A percentile compares a stretch with the other conserved stretches of the same genome.
phyloP scores from a whole-genome alignment of 2,329 filamentous ascomycete species.

The Xylariaceae sp. region DNA sequence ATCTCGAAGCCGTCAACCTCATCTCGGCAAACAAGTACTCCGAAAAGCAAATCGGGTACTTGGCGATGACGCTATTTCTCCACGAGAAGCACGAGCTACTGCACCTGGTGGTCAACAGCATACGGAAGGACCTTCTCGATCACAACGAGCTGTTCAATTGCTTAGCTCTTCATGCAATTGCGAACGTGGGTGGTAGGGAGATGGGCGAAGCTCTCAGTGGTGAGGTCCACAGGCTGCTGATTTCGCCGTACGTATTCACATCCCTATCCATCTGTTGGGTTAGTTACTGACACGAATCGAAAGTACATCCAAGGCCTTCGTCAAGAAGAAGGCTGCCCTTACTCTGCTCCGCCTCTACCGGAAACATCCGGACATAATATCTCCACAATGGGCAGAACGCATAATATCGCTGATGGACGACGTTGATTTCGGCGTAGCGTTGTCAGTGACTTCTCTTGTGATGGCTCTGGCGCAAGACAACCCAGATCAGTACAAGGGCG shows the following conservation, averaged over 20 bases:
- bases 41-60: slow-evolving; percentile 98
- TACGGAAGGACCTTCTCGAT: slow-evolving; percentile 90
- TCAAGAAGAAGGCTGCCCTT: slow-evolving; percentile 97
- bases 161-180: slow-evolving; percentile 91
- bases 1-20: slow-evolving; percentile 95
- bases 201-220: slow-evolving; percentile 91
- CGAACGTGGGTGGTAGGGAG: slow-evolving; percentile 92
- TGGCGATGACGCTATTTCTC: slow-evolving; percentile 93
- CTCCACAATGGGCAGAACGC: slow-evolving; percentile 93
- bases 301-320: slow-evolving; percentile 80
- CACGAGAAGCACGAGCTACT: slow-evolving; percentile 96
- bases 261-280: neutral
- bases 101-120: slow-evolving; percentile 96
- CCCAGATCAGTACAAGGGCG: slow-evolving; percentile 87
- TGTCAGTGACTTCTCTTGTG: slow-evolving; percentile 92
- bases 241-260: slow-evolving; percentile 69
- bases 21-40: slow-evolving; percentile 97
- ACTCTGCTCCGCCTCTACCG: slow-evolving; percentile 90
- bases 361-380: slow-evolving; percentile 89
- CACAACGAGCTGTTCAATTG: slow-evolving; percentile 98
- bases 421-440: slow-evolving; percentile 82
- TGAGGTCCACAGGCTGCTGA: slow-evolving; percentile 89
- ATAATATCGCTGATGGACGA: slow-evolving; percentile 99
- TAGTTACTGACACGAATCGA: slow-evolving; percentile 11
- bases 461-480: slow-evolving; percentile 94